These are phyloP conservation scores for Yamadazyma triangularis DNA, from an alignment of 1,139 yeast genomes.

Conservation along the genomic window DNA sequence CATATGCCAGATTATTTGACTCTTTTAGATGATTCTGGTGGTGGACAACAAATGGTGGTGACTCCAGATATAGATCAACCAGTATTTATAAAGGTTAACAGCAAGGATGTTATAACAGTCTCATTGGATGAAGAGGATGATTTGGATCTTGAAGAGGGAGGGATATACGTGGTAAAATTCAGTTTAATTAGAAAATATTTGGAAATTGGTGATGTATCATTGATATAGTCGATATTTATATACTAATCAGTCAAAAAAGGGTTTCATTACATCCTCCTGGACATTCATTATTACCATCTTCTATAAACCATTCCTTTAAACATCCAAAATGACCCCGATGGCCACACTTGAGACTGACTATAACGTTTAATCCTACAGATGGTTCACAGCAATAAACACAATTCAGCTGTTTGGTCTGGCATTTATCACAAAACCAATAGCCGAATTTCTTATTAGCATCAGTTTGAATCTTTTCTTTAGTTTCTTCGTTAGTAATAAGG, in stretches of 20 bases:
- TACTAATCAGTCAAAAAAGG: constrained; percentile 7
- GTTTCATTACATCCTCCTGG: constrained; percentile 66
- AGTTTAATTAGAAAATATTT: constrained; percentile 41
- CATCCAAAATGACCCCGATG: constrained; percentile 87
- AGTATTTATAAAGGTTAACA: constrained; percentile 63
- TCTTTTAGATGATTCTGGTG: constrained; percentile 71
- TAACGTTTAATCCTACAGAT: constrained; percentile 65
- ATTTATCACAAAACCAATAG: constrained; percentile 81
- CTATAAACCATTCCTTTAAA: constrained; percentile 71
- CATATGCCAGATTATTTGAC: constrained; percentile 66
- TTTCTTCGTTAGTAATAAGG: constrained; percentile 59
- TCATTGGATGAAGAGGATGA: constrained; percentile 54
- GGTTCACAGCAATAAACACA: constrained; percentile 85
- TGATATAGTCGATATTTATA: constrained; percentile 25
- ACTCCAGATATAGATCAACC: constrained; percentile 72
- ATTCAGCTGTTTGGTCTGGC: constrained; percentile 54
- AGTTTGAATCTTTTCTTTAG: constrained; percentile 24
- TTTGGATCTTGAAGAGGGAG: constrained; percentile 58
- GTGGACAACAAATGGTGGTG: constrained; percentile 74
- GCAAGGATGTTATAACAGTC: constrained; percentile 22
- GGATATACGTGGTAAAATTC: constrained; percentile 75
- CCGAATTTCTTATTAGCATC: constrained; percentile 40
- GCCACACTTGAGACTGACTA: constrained; percentile 70
- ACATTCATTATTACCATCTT: constrained; percentile 61
- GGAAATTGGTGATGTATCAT: constrained; percentile 36